These are phyloP conservation scores for Hygrocybe coccinea DNA, from an alignment of 768 basidiomycete genomes.

Conservation along the genomic window DNA sequence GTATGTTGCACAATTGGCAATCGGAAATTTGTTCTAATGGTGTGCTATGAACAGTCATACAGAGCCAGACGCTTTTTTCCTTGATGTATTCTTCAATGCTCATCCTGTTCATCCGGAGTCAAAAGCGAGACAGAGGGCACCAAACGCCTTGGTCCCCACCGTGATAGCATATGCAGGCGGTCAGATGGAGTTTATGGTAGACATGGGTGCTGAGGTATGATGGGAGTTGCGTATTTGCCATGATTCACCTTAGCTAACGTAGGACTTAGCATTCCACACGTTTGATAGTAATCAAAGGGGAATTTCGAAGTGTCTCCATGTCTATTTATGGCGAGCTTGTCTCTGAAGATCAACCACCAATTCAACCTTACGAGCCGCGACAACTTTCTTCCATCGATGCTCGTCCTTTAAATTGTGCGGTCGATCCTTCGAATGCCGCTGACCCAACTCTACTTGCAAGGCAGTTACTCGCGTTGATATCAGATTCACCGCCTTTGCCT, in stretches of 20 bases:
- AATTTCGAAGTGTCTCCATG: slow-evolving; percentile 60
- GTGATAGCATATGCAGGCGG: slow-evolving; percentile 68
- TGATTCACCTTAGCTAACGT: neutral
- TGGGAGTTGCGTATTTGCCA: neutral
- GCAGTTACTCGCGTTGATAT: slow-evolving; percentile 56
- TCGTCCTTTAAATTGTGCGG: slow-evolving; percentile 40
- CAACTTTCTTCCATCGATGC: slow-evolving; percentile 33
- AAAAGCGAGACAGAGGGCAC: slow-evolving; percentile 57
- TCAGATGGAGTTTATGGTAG: slow-evolving; percentile 57
- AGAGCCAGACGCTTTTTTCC: slow-evolving; percentile 66
- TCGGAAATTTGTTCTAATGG: slow-evolving; percentile 10
- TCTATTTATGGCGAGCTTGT: slow-evolving; percentile 58
- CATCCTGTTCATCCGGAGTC: slow-evolving; percentile 44
- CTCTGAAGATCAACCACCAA: slow-evolving; percentile 37
- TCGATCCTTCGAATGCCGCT: slow-evolving; percentile 56
- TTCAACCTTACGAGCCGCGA: slow-evolving; percentile 39
- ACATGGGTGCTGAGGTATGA: slow-evolving; percentile 66
- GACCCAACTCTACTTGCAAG: slow-evolving; percentile 63
- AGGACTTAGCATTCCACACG: slow-evolving; percentile 59
- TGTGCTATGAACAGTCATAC: slow-evolving; percentile 52
- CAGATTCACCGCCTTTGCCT: slow-evolving; percentile 56
- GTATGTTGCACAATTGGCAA: slow-evolving; percentile 34
- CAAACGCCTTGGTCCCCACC: slow-evolving; percentile 71
- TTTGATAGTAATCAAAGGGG: slow-evolving; percentile 76
- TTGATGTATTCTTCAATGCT: slow-evolving; percentile 74